Base-by-base conservation (phyloP, 140 eudicot species). In the Anethum foeniculum region DNA sequence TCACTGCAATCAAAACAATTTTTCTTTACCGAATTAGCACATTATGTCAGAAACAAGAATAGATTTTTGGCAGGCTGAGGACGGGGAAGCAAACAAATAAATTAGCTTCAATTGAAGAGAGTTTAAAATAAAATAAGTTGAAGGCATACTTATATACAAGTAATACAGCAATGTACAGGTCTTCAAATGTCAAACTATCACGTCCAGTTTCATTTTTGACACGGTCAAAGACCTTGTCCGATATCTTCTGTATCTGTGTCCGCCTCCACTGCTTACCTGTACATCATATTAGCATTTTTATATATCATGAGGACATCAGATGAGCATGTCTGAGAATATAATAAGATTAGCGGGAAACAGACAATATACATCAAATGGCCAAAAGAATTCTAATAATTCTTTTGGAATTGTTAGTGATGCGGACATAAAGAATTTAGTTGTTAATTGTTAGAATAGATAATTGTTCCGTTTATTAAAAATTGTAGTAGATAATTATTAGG, bases 201-300 rank as follows among this genome's bases (percentile, higher is more conserved):
- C 72, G 73, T 64, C 85, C 91, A 27, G 86, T 41, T 13, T 84
- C 91, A 62, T 69, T 76, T 80, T 81, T 84, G 79, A 90, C 54
- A 51, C 82, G 90, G 52, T 90, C 86, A 79, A 87, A 88, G 15
- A 90, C 88, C 81, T 84, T 86, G 83, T 87, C 86, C 3, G 88
- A 30, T 80, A 90, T 90, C 71, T 77, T 84, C 67, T 76, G 79
- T 30, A 90, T 84, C 67, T 90, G 91, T 41, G 75, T 86, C 76
- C 85, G 82, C 79, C 87, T 90, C 94, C 94, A 90, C 75, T 87
- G 77, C 85, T 87, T 90, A 21, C 93, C 93, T 90, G 80, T 75
- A 77, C 64, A 67, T 38, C 32, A 11, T 68, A 47, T 36, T 23
- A 79, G 67, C 41, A 76, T 6, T 47, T 49, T 44, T 48, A 76